Evolutionary conservation across 345 rosid genomes (phyloP).

Genomic region (Erucastrum elatum): DNA sequence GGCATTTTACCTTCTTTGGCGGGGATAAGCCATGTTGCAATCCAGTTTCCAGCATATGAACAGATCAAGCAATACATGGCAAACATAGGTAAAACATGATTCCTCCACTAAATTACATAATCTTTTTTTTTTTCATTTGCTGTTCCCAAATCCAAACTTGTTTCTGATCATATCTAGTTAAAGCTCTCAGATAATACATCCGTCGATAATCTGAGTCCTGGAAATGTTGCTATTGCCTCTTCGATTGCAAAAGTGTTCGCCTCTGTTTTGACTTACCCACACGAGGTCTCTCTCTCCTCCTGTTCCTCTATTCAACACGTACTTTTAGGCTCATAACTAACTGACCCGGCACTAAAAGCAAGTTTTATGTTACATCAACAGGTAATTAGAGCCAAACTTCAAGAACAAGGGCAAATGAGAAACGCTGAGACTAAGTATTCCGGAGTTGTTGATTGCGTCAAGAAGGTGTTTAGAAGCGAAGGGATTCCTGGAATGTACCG

Average conservation of each 20-base stretch:
- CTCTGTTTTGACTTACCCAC: conserved; percentile 85
- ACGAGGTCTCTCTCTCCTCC: conserved; percentile 62
- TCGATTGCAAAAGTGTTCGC: conserved; percentile 79
- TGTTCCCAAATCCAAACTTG: background rate
- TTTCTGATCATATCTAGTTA: conserved; percentile 38
- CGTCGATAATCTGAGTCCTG: conserved; percentile 59
- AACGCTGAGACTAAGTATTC: conserved; percentile 48
- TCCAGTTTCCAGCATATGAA: conserved; percentile 96
- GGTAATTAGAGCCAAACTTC: conserved; percentile 91
- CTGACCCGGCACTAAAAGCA: background rate
- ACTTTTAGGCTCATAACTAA: background rate
- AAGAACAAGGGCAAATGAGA: conserved; percentile 85
- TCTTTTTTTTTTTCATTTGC: background rate
- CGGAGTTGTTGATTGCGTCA: conserved; percentile 77
- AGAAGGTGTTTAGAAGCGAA: conserved; percentile 68
- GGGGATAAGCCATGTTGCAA: conserved; percentile 92
- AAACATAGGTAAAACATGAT: conserved; percentile 48
- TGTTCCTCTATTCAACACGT: conserved; percentile 1
- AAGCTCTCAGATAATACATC: conserved; percentile 58
- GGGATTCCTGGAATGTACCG: conserved; percentile 79
- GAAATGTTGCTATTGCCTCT: conserved; percentile 79
- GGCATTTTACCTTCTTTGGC: conserved; percentile 91
- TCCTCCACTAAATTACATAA: conserved; percentile 10
- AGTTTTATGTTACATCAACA: conserved; percentile 33
- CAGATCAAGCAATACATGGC: conserved; percentile 81